Percentiles rank a stretch among this genome's conserved stretches.
These are phyloP conservation scores for Penstemon barbatus DNA, from an alignment of 257 asterid genomes.

Conservation along the genomic window DNA sequence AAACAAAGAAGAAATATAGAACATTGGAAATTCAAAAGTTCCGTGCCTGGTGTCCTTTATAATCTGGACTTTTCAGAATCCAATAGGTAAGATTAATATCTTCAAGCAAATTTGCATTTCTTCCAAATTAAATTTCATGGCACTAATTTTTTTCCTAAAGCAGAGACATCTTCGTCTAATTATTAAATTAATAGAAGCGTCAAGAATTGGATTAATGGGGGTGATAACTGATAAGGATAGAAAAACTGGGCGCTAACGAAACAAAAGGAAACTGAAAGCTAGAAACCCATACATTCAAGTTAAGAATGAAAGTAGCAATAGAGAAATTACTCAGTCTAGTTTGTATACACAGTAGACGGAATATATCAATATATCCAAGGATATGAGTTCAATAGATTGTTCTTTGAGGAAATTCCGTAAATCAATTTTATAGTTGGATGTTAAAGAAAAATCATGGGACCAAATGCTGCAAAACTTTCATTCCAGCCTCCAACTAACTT, in stretches of 20 bases:
- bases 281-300: slow-evolving; percentile 15
- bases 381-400: neutral
- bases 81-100: neutral
- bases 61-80: neutral
- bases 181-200: neutral
- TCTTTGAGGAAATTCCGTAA: neutral
- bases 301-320: slow-evolving; percentile 11
- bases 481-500: neutral
- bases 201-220: neutral
- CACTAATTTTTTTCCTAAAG: neutral
- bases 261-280: slow-evolving; percentile 6
- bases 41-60: neutral
- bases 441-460: neutral
- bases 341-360: neutral
- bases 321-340: neutral
- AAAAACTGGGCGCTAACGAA: neutral
- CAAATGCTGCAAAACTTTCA: neutral
- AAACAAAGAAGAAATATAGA: neutral
- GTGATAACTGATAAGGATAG: neutral
- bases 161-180: neutral
- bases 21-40: neutral
- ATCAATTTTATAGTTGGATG: slow-evolving; percentile 1
- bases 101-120: neutral
- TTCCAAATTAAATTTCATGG: neutral
- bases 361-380: neutral